phyloP scores from a whole-genome alignment of 306 rosid species.

The Dicorynia guianensis region DNA sequence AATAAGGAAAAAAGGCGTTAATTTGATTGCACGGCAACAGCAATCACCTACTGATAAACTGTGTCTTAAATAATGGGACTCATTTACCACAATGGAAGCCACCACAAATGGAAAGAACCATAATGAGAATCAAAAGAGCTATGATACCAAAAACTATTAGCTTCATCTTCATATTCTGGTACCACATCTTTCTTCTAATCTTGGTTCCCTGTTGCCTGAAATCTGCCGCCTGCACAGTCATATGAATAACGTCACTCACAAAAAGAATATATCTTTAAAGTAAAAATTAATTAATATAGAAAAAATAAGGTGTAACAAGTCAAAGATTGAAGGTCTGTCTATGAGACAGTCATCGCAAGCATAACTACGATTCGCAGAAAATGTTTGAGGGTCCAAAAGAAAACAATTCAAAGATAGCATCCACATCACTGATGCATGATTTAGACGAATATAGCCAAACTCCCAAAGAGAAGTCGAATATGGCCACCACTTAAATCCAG shows the following conservation, averaged over 20 bases:
- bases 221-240: slow-evolving; percentile 80
- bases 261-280: background rate
- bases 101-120: slow-evolving; percentile 72
- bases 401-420: background rate
- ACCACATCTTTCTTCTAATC: slow-evolving; percentile 96
- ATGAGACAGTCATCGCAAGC: slow-evolving; percentile 5
- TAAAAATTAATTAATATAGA: background rate
- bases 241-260: slow-evolving; percentile 5
- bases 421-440: background rate
- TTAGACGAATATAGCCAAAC: slow-evolving; percentile 2
- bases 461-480: background rate
- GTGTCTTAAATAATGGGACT: slow-evolving; percentile 21
- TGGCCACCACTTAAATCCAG: background rate
- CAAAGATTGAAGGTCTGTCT: slow-evolving; percentile 14
- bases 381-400: background rate
- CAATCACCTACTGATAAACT: slow-evolving; percentile 31
- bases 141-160: slow-evolving; percentile 79
- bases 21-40: slow-evolving; percentile 24
- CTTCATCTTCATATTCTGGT: slow-evolving; percentile 91
- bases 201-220: slow-evolving; percentile 92
- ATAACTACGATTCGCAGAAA: slow-evolving; percentile 6
- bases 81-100: slow-evolving; percentile 76
- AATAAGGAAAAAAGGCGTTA: slow-evolving; percentile 10
- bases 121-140: slow-evolving; percentile 73
- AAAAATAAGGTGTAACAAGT: background rate